These are phyloP conservation scores for Lanmaoa pseudosensibilis DNA, from an alignment of 768 basidiomycete species.

Conservation along the genomic window DNA sequence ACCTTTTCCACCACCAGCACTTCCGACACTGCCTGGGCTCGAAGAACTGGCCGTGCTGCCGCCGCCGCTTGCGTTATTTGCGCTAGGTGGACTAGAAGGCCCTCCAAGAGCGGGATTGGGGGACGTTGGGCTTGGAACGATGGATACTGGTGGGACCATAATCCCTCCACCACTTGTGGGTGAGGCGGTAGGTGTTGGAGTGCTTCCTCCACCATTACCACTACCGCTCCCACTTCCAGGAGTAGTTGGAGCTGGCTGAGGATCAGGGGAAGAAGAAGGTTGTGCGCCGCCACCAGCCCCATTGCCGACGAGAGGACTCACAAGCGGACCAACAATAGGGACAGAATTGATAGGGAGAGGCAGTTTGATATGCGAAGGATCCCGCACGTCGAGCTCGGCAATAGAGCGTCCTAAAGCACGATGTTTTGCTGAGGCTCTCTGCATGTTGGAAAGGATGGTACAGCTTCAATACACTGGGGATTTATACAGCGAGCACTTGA, in stretches of 20 bases:
- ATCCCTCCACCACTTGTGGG: constrained; percentile 3
- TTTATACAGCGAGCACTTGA: not conserved
- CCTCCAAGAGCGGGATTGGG: not conserved
- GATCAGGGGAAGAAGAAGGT: constrained; percentile 2
- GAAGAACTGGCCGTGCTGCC: not conserved
- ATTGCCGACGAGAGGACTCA: constrained; percentile 37
- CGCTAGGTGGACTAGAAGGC: not conserved
- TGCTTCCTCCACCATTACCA: not conserved
- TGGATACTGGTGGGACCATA: not conserved
- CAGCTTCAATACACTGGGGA: constrained; percentile 2
- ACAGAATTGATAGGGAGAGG: constrained; percentile 33
- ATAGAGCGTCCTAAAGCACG: constrained; percentile 12
- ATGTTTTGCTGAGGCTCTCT: constrained; percentile 3
- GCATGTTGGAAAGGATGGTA: constrained; percentile 18
- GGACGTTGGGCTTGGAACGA: not conserved
- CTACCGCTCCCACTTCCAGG: not conserved
- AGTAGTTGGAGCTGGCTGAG: constrained; percentile 1
- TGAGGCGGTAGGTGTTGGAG: not conserved
- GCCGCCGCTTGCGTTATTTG: not conserved
- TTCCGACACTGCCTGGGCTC: not conserved
- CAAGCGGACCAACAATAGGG: constrained; percentile 40
- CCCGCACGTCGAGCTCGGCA: constrained; percentile 34
- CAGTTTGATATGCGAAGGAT: constrained; percentile 40
- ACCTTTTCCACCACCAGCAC: not conserved
- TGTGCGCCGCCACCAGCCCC: constrained; percentile 1